These are phyloP conservation scores for Venustampulla echinocandica DNA, from an alignment of 495 filamentous ascomycete genomes.

Conservation along the genomic window DNA sequence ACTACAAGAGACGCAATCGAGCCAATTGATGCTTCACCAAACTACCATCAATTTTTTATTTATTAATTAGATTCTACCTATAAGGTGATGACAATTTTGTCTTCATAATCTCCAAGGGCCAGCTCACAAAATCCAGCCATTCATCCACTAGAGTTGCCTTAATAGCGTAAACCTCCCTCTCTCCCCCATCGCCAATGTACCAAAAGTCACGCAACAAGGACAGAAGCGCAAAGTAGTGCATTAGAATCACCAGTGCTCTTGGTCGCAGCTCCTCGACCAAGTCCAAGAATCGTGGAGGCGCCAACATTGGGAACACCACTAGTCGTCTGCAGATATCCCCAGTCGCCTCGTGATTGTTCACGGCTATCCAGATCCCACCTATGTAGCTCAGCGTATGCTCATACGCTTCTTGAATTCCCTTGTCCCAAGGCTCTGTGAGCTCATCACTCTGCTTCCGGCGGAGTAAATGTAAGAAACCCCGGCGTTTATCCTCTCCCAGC, in stretches of 20 bases:
- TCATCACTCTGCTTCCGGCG: conserved; percentile 7
- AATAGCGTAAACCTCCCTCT: conserved; percentile 31
- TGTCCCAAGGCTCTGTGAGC: conserved; percentile 24
- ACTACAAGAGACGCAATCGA: too few species aligned
- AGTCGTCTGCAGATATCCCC: conserved; percentile 27
- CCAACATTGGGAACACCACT: conserved; percentile 30
- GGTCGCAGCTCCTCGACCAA: conserved; percentile 28
- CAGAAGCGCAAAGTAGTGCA: conserved; percentile 32
- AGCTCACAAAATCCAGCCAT: conserved; percentile 32
- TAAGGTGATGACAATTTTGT: too few species aligned
- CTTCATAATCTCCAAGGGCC: conserved; percentile 26
- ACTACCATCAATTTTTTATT: too few species aligned
- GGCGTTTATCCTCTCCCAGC: conserved; percentile 17
- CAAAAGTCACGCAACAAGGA: conserved; percentile 27
- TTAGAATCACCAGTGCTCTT: conserved; percentile 32
- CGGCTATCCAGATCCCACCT: conserved; percentile 25
- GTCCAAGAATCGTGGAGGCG: conserved; percentile 26
- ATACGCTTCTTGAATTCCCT: conserved; percentile 28
- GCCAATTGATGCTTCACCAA: too few species aligned
- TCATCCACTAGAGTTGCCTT: conserved; percentile 26
- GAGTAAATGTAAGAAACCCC: conserved; percentile 22
- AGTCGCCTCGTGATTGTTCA: conserved; percentile 19
- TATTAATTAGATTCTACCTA: too few species aligned
- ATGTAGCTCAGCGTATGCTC: conserved; percentile 27
- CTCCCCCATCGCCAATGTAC: conserved; percentile 32